Evolutionary conservation across 2,329 filamentous ascomycete species (phyloP), one percentile per base, ranked within the genome.

Genomic region (Nemania bipapillata): DNA sequence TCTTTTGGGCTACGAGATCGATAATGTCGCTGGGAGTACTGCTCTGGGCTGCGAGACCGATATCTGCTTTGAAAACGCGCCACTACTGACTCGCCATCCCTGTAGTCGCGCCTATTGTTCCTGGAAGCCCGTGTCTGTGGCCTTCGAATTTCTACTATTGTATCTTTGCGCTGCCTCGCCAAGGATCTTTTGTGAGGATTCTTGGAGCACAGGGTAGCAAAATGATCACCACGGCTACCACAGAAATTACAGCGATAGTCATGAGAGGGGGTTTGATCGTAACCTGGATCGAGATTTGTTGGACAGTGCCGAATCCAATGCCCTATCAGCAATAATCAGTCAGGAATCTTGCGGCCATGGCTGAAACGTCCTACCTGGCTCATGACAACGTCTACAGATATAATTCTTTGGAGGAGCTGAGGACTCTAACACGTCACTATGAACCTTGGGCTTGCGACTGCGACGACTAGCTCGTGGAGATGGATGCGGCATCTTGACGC

Each of bases 261-360:
- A 4, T 47, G 26, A 0, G 61, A 42, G 2, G 81, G 81, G 32
- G 68, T 64, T 55, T 32, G 69, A 64, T 84, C 82, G 61, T 73
- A 81, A 1, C 61, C 30, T 9, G 81, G 79, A 63, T 84, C 80
- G n/a, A 83, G 50, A 66, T 81, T 82, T 1, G 82, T 84, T 20
- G 82, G 82, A 60, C 83, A 84, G 1, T 74, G 37, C 58, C 79
- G 73, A 20, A 82, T 72, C 66, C 72, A 76, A 68, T 84, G 83
- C 28, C 81, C 83, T 84, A 64, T 35, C 8, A 15, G 49, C n/a
- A 20, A 26, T 37, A 7, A 63, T 73, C 11, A 74, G 68, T 54
- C 42, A 68, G 15, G 15, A 40, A 37, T 17, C 4, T 55, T 47
- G 30, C 20, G 35, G 15, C n/a, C 1, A 20, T 28, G 12, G 32